Evolutionary conservation across 2,329 filamentous ascomycete genomes (phyloP), one percentile per base, ranked within the genome.

Genomic region (Alternaria infectoria): DNA sequence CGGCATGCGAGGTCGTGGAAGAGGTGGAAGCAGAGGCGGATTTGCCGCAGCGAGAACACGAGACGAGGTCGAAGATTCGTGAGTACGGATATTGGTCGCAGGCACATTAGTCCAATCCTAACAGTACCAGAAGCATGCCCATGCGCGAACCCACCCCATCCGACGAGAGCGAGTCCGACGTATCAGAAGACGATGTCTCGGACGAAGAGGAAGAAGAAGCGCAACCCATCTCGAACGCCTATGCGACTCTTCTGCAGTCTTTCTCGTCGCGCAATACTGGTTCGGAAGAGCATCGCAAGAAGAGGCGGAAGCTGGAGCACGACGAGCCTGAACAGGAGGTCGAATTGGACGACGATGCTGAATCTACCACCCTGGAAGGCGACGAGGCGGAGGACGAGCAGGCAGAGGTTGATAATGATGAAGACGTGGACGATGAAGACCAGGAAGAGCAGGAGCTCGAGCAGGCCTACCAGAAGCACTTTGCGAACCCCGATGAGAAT

Each of bases 401-500:
- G 13, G 46, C 63, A 7, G 60, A 66, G 7, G 46, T 25, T 4
- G 62, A 60, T 13, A 60, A 68, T 4, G 54, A 59, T 2, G 67
- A 66, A 4, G 70, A 74, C 77, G 65, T n/a, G 25, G 85, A 87
- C 21, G 82, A 81, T 5, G 57, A 59, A 5, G 56, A 59, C 4
- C 12, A 6, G 10, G 36, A 45, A 26, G 61, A 63, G 21, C 57
- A 60, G 4, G 45, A 60, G 45, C 36, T 63, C 6, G 81, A 81
- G 6, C 92, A 97, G 77, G 91, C 93, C 0, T 97, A 96, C 74
- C 91, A 96, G 67, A 81, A 83, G 8, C 95, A 97, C 80, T 97
- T 96, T 76, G 87, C 88, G 32, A 85, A 85, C 45, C 88, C 89
- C 0, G 86, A 94, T 49, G 87, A 91, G 52, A 83, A 85, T 6